Evolutionary conservation across 1,139 yeast genomes (phyloP).

Genomic region (Magnusiomyces clavatus): DNA sequence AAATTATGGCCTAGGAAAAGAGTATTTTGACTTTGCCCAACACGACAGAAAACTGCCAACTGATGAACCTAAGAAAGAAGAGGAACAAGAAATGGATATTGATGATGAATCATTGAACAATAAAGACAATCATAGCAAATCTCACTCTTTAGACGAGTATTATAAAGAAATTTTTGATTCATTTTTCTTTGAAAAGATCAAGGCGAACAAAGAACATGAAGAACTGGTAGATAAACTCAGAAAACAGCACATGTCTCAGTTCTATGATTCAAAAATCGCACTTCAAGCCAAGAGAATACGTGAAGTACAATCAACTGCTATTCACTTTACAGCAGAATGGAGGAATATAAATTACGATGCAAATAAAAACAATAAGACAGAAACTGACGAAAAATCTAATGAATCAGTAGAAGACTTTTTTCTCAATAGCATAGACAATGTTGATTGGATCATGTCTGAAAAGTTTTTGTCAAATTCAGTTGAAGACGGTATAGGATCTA

Average conservation of each 20-base stretch:
- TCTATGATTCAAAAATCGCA: not conserved
- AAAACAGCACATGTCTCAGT: not conserved
- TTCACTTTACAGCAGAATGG: too few relatives aligned
- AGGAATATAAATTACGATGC: too few relatives aligned
- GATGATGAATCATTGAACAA: not conserved
- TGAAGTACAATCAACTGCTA: not conserved
- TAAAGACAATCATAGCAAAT: not conserved
- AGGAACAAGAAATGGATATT: too few relatives aligned
- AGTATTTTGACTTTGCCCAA: not conserved
- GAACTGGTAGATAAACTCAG: not conserved
- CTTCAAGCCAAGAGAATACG: not conserved
- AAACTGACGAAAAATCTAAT: too few relatives aligned
- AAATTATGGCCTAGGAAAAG: constrained; percentile 1
- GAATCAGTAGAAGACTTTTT: too few relatives aligned
- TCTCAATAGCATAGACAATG: too few relatives aligned
- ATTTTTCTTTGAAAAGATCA: not conserved
- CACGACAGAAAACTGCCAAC: too few relatives aligned
- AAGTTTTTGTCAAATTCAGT: too few relatives aligned
- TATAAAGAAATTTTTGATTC: not conserved
- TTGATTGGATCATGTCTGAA: too few relatives aligned
- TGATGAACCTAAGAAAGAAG: too few relatives aligned
- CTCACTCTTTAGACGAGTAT: not conserved
- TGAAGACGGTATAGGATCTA: too few relatives aligned
- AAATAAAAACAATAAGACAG: too few relatives aligned
- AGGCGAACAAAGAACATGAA: not conserved